Conservation (phyloP, 2,329 filamentous ascomycete species). For the Alternaria rosae region DNA sequence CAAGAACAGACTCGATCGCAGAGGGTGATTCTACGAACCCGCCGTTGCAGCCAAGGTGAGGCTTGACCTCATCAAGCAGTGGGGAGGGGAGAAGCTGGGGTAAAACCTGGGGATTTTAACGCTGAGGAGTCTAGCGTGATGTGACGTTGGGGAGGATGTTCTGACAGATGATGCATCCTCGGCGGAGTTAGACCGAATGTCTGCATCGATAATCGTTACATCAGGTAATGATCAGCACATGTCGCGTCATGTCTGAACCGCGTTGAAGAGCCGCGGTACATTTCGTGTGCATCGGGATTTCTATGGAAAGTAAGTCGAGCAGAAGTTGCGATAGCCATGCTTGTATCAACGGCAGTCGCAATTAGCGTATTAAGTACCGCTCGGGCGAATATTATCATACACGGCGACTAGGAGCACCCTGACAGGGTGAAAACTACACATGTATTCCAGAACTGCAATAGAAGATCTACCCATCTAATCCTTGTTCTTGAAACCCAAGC, state of each 20-base stretch:
- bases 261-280: not conserved
- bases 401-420: not conserved
- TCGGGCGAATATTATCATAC: not conserved
- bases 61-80: slow-evolving; percentile 20
- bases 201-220: not conserved
- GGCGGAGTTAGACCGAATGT: slow-evolving; percentile 25
- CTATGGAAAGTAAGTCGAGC: slow-evolving; percentile 4
- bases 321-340: not conserved
- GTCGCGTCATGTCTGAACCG: not conserved
- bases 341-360: not conserved
- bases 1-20: slow-evolving; percentile 11
- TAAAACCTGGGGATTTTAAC: slow-evolving; percentile 26
- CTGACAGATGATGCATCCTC: slow-evolving; percentile 17
- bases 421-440: not conserved
- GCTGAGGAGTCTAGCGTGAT: slow-evolving; percentile 7
- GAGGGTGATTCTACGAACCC: slow-evolving; percentile 11
- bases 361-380: slow-evolving; percentile 4
- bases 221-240: slow-evolving; percentile 14
- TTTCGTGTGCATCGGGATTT: not conserved
- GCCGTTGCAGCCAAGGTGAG: slow-evolving; percentile 24
- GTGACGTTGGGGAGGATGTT: slow-evolving; percentile 18
- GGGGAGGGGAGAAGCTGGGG: slow-evolving; percentile 29
- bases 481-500: slow-evolving; percentile 71
- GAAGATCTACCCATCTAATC: slow-evolving; percentile 5
- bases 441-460: not conserved